Conservation (phyloP, 2,329 filamentous ascomycete species). For the Colletotrichum simmondsii region DNA sequence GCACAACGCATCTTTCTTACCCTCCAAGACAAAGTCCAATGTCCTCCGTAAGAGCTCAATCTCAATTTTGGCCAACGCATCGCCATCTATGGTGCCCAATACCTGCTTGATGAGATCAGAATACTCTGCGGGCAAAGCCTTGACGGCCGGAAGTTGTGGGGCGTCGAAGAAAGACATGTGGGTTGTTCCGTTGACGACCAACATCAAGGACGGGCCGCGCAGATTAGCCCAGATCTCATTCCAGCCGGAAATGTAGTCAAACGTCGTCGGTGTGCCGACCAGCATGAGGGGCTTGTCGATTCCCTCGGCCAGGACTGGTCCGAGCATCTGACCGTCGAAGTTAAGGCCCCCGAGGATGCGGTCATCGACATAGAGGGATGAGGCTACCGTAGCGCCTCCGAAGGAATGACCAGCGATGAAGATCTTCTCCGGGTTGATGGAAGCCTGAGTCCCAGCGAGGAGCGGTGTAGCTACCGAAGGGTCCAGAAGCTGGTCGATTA, state of each 20-base stretch:
- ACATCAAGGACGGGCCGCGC: constrained; percentile 39
- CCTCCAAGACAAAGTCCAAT: background rate
- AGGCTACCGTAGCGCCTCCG: constrained; percentile 49
- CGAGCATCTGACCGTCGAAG: constrained; percentile 51
- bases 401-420: constrained; percentile 52
- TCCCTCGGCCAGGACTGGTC: constrained; percentile 40
- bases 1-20: background rate
- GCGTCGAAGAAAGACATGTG: constrained; percentile 46
- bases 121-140: background rate
- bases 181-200: constrained; percentile 38
- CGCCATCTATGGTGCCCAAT: constrained; percentile 7
- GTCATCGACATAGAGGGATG: constrained; percentile 42
- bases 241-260: constrained; percentile 44
- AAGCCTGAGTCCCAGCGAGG: background rate
- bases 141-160: constrained; percentile 1
- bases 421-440: constrained; percentile 35
- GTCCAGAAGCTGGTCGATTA: constrained; percentile 45
- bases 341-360: constrained; percentile 50
- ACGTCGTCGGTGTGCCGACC: constrained; percentile 40
- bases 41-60: background rate
- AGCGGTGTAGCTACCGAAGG: background rate
- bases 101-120: background rate
- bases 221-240: constrained; percentile 41
- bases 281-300: constrained; percentile 43
- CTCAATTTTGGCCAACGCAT: background rate